These are phyloP conservation scores for Cystoderma amianthinum DNA, from an alignment of 768 basidiomycete genomes.

Conservation along the genomic window DNA sequence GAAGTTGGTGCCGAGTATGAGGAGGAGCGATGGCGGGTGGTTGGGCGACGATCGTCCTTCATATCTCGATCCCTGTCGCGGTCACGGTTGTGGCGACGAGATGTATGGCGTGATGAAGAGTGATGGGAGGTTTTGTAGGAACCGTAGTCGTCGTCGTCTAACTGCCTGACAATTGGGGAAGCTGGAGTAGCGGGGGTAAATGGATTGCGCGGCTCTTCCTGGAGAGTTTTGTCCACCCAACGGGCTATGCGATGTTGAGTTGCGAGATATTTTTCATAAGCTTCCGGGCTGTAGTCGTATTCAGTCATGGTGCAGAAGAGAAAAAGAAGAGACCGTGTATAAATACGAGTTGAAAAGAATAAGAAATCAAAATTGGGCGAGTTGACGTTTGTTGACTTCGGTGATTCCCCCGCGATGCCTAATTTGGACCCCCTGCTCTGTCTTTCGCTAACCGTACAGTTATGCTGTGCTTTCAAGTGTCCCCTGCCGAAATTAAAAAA, in stretches of 20 bases:
- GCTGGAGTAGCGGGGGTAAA: slow-evolving; percentile 25
- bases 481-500: too few species aligned
- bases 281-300: slow-evolving; percentile 56
- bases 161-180: slow-evolving; percentile 7
- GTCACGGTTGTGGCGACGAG: slow-evolving; percentile 2
- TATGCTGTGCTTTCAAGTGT: too few species aligned
- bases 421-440: too few species aligned
- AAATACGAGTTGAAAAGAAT: slow-evolving; percentile 2
- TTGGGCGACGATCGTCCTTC: slow-evolving; percentile 1
- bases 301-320: slow-evolving; percentile 37
- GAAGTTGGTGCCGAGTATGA: slow-evolving; percentile 12
- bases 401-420: neutral
- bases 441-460: too few species aligned
- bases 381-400: slow-evolving; percentile 1
- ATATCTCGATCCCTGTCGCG: slow-evolving; percentile 4
- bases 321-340: slow-evolving; percentile 2
- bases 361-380: neutral
- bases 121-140: slow-evolving; percentile 1
- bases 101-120: slow-evolving; percentile 3
- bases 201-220: slow-evolving; percentile 15
- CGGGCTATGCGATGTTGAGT: slow-evolving; percentile 41
- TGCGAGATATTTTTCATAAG: slow-evolving; percentile 35
- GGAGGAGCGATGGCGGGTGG: slow-evolving; percentile 15
- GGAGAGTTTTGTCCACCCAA: slow-evolving; percentile 32
- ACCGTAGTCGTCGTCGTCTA: slow-evolving; percentile 7